Conservation (phyloP, 257 asterid species). For the Solanum pinnatisectum region DNA sequence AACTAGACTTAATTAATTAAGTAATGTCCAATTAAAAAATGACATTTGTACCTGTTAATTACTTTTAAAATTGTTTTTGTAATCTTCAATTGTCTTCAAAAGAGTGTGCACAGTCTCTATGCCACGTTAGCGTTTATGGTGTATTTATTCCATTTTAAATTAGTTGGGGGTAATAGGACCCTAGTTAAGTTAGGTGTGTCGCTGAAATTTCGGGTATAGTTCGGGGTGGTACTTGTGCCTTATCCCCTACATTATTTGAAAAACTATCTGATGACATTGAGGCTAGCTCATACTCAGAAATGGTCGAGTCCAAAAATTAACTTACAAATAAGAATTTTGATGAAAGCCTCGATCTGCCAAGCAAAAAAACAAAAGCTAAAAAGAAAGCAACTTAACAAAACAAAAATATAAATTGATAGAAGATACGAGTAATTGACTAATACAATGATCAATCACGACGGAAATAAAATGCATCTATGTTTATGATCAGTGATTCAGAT, state of each 20-base stretch:
- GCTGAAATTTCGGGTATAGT: not conserved
- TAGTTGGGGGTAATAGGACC: not conserved
- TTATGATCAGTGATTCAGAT: constrained; percentile 12
- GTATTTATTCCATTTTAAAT: not conserved
- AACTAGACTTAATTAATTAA: not conserved
- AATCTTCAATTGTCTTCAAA: not conserved
- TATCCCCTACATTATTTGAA: not conserved
- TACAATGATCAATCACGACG: not conserved
- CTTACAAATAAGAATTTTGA: not conserved
- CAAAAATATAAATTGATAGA: not conserved
- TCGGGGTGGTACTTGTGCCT: not conserved
- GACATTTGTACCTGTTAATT: not conserved
- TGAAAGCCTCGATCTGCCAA: not conserved
- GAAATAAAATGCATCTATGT: not conserved
- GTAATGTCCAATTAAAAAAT: not conserved
- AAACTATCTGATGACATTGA: not conserved
- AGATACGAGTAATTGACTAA: not conserved
- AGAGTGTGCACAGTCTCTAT: not conserved
- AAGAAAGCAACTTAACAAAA: not conserved
- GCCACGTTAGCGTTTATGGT: not conserved
- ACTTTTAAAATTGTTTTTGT: not conserved
- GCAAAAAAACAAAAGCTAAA: not conserved
- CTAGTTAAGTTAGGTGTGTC: not conserved
- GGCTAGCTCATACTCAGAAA: not conserved
- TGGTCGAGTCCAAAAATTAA: not conserved